Conservation (phyloP, 495 filamentous ascomycete species). For the Articulospora tetracladia region DNA sequence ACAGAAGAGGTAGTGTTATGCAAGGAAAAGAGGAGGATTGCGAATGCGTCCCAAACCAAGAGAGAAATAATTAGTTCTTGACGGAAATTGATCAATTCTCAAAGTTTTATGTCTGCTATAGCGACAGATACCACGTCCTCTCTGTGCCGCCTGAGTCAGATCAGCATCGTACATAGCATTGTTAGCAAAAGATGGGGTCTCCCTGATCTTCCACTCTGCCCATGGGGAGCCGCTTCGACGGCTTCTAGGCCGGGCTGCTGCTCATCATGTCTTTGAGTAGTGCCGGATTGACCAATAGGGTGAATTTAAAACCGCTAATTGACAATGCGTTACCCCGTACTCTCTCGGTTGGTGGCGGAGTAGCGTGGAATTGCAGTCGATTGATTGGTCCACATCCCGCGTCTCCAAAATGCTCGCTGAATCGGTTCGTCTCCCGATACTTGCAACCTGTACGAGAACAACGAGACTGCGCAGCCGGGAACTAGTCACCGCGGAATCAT, state of each 20-base stretch:
- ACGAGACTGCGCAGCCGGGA: neutral
- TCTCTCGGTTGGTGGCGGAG: neutral
- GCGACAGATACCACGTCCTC: too few relatives aligned
- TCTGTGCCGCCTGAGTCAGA: too few relatives aligned
- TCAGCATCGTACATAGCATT: too few relatives aligned
- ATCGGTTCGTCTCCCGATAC: neutral
- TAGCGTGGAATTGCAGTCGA: neutral
- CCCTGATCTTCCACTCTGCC: too few relatives aligned
- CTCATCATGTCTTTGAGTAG: too few relatives aligned
- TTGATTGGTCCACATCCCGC: neutral
- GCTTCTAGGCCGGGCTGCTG: too few relatives aligned
- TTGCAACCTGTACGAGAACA: neutral
- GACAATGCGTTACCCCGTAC: neutral
- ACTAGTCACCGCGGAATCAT: neutral
- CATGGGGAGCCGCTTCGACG: too few relatives aligned
- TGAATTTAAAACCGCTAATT: slow-evolving; percentile 1
- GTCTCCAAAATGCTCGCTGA: neutral
- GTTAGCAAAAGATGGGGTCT: too few relatives aligned
- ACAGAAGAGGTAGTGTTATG: neutral
- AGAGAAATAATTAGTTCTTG: neutral
- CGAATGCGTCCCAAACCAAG: neutral
- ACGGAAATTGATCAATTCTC: neutral
- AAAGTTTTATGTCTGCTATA: neutral
- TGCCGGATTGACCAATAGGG: slow-evolving; percentile 1
- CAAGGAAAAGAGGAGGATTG: neutral